A percentile compares a stretch with the other conserved stretches of the same genome.
These are phyloP conservation scores for Glomus cerebriforme DNA, from an alignment of 192 early-diverging fungal species.

Conservation along the genomic window DNA sequence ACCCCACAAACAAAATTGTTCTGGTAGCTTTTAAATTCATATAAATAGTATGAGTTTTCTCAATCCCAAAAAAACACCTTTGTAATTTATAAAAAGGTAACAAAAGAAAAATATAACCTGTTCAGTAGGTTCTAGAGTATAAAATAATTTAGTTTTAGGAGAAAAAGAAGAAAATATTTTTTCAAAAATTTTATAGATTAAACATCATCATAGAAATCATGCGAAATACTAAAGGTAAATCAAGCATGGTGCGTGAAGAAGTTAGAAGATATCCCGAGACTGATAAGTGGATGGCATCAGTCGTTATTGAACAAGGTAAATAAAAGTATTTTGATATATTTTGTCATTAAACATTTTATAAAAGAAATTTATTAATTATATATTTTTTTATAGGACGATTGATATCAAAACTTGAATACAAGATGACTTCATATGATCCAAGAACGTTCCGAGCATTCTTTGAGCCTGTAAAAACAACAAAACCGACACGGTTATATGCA, in stretches of 20 bases:
- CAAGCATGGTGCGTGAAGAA: background rate
- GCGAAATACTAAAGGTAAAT: background rate
- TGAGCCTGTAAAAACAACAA: background rate
- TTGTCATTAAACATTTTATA: background rate
- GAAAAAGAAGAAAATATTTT: background rate
- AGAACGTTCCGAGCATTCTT: background rate
- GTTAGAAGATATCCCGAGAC: background rate
- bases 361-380: background rate
- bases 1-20: no score
- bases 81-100: no score
- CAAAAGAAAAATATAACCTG: no score
- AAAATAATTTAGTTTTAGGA: background rate
- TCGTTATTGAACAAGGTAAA: background rate
- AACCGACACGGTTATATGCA: background rate
- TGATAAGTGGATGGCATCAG: background rate
- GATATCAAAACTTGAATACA: background rate
- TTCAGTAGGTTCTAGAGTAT: no score
- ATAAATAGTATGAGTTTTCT: no score
- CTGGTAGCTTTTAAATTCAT: no score
- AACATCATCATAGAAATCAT: no score
- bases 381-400: background rate
- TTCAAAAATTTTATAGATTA: background rate
- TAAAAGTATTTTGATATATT: background rate
- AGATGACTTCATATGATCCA: background rate
- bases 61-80: no score